Evolutionary conservation across 2,329 filamentous ascomycete species (phyloP), one percentile per base, ranked within the genome.

Genomic region (Claviceps quebecensis): DNA sequence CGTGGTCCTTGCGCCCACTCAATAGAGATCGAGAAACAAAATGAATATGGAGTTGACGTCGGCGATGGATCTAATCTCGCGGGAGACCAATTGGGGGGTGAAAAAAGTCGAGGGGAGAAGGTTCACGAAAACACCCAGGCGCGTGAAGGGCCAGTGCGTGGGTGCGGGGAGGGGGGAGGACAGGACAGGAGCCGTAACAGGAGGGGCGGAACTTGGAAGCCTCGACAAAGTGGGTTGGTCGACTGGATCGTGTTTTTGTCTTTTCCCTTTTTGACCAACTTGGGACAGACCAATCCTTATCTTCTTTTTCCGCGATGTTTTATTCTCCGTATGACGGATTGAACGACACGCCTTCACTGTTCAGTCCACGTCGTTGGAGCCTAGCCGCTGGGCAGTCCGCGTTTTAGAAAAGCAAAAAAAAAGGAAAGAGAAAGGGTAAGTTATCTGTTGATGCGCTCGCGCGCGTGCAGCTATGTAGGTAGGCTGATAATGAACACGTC

Each of bases 101-200:
- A 29, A 40, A 47, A 17, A 47, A 22, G 17, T 47, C 13, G 14
- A 43, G 49, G 50, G 38, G 47, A 38, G 52, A 41, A 49, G 47
- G 49, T 46, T 44, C 40, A 41, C 26, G 49, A 47, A 45, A 48
- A 45, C 16, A 46, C 17, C n/a, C 45, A 44, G 50, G 50, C 53
- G 53, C 53, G 53, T 45, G 50, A 49, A 52, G 47, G 43, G 53
- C 52, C 52, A 51, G 51, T 54, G 46, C 47, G 53, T 51, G 50
- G 41, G 49, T 52, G 53, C 50, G 53, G 50, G 53, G 52, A 50
- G 44, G 26, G 14, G 45, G 45, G 1, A 29, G 11, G 9, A 11
- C 9, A 9, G 47, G 45, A 40, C 45, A 47, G 37, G 19, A n/a
- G n/a, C n/a, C n/a, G n/a, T n/a, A n/a, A 40, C 29, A 48, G 41